Evolutionary conservation across 2,329 filamentous ascomycete species (phyloP).

Genomic region (Phyllosticta citriasiana): DNA sequence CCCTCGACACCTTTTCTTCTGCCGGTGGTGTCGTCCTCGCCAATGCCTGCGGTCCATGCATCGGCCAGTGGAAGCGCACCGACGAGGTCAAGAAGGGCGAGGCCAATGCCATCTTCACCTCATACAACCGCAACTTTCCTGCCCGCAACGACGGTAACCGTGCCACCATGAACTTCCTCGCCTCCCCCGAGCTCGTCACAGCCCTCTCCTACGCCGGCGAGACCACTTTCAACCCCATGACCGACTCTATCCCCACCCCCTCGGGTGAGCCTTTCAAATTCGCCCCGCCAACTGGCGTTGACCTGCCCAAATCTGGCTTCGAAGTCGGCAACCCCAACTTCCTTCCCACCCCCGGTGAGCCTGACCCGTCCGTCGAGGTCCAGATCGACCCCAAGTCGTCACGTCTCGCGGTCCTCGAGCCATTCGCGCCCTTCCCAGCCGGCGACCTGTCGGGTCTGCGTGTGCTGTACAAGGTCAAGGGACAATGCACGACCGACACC

Average conservation of each 20-base stretch:
- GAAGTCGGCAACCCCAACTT: constrained; percentile 67
- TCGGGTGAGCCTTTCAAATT: constrained; percentile 79
- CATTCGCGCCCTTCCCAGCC: constrained; percentile 74
- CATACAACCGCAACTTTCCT: constrained; percentile 97
- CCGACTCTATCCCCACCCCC: constrained; percentile 70
- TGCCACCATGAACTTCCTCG: constrained; percentile 96
- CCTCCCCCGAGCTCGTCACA: constrained; percentile 91
- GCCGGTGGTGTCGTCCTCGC: constrained; percentile 85
- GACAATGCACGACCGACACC: constrained; percentile 97
- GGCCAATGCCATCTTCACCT: constrained; percentile 87
- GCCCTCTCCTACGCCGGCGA: constrained; percentile 88
- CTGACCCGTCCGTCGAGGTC: constrained; percentile 61
- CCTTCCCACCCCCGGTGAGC: constrained; percentile 59
- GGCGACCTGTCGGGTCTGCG: constrained; percentile 66
- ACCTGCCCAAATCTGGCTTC: constrained; percentile 64
- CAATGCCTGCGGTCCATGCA: constrained; percentile 87
- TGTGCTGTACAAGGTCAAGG: constrained; percentile 91
- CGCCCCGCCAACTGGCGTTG: constrained; percentile 55
- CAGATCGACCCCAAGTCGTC: constrained; percentile 79
- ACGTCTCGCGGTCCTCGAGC: constrained; percentile 82
- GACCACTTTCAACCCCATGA: constrained; percentile 94
- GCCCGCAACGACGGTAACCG: constrained; percentile 95
- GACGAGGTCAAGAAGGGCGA: constrained; percentile 79
- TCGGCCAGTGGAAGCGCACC: constrained; percentile 89
- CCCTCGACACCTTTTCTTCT: constrained; percentile 71